A percentile compares a stretch with the other conserved stretches of the same genome.
Conservation (phyloP, 306 rosid genomes). For the Pyrus bretschneideri region DNA sequence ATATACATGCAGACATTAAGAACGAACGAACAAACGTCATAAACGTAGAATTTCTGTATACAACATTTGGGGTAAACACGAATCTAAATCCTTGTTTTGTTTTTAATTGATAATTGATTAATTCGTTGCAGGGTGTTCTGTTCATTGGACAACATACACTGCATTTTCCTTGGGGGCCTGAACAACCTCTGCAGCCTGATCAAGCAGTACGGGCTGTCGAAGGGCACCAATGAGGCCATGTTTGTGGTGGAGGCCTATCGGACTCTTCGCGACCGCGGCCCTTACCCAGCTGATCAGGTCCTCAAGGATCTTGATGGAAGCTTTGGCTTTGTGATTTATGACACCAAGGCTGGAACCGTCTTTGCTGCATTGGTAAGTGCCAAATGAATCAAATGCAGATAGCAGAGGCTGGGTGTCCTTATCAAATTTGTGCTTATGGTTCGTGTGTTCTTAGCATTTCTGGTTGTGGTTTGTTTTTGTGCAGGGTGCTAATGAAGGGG, state of each 20-base stretch:
- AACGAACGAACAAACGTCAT: no score
- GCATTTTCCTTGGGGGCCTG: constrained; percentile 63
- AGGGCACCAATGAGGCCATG: constrained; percentile 68
- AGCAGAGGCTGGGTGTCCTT: not conserved
- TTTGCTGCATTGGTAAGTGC: constrained; percentile 65
- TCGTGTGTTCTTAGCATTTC: not conserved
- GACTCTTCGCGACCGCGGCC: constrained; percentile 87
- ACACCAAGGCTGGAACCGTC: constrained; percentile 47
- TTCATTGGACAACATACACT: constrained; percentile 67
- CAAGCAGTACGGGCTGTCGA: constrained; percentile 75
- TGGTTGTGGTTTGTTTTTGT: constrained; percentile 10
- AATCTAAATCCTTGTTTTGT: not conserved
- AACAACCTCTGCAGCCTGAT: constrained; percentile 60
- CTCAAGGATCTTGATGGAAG: constrained; percentile 77
- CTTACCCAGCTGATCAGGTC: constrained; percentile 95
- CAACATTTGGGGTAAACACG: not conserved
- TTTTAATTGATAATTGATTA: not conserved
- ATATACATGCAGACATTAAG: no score
- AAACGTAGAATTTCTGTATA: no score
- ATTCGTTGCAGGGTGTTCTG: constrained; percentile 62
- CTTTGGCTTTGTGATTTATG: constrained; percentile 76
- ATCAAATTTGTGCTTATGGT: not conserved
- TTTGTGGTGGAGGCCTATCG: constrained; percentile 68
- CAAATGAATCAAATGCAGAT: not conserved
- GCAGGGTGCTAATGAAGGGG: constrained; percentile 65